Evolutionary conservation across 805 yeast genomes (phyloP), one percentile per base, ranked within the genome.

Genomic region (Isabelozyma gotoi): DNA sequence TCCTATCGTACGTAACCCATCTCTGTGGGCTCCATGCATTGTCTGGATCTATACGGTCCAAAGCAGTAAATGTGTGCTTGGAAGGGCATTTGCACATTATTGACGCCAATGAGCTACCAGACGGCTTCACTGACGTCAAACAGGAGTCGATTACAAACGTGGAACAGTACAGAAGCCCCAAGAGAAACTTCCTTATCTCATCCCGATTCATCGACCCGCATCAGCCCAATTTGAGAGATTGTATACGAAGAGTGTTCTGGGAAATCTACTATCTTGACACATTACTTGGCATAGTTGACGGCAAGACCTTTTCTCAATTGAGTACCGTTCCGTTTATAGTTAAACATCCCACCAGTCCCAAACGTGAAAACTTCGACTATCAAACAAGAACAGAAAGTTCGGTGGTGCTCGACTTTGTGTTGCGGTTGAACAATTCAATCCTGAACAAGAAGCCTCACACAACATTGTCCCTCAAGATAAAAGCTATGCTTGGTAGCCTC

Each of bases 401-500:
- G 3, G 18, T 39, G 24, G 39, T 51, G 19, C 49, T 51, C 6
- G 46, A 50, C 7, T 37, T 40, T 31, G 55, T 81, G 1, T 76
- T 78, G 32, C 67, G 71, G 39, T 57, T 76, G 49, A 78, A 78
- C 49, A 67, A 73, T 15, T 68, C 71, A 11, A 71, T 77, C 18
- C 70, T 73, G 40, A 65, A 67, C 7, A 64, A 69, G 24, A 55
- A 59, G 45, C 71, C 75, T 3, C 60, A 64, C 19, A 61, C 65
- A 6, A 56, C 67, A 31, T 51, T 60, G 16, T 19, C 31, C 7
- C n/a, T 36, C 2, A 74, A 67, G 44, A 58, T 77, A 50, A 67
- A 67, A 33, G 79, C 79, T 1, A 68, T 77, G 0, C 57, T 77
- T 16, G 77, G 79, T 2, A 75, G 71, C 46, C 74, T 80, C 80